Conservation (phyloP, 2,329 filamentous ascomycete genomes). For the Cladosporium sp. region DNA sequence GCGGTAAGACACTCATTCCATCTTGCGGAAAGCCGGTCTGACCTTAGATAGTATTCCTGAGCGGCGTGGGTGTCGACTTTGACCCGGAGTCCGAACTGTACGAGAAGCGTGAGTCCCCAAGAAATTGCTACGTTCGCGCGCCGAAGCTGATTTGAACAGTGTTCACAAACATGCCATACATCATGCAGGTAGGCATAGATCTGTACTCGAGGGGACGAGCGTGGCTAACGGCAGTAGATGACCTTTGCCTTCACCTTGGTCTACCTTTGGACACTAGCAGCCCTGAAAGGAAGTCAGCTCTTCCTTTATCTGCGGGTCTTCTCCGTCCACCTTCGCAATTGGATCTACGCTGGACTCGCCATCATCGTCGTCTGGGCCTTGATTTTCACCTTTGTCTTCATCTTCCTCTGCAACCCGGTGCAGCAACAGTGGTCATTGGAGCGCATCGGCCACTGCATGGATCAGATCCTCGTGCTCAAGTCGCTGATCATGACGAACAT, state of each 20-base stretch:
- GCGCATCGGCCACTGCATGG: slow-evolving; percentile 3
- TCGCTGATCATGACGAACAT: slow-evolving; percentile 4
- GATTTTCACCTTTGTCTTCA: slow-evolving; percentile 6
- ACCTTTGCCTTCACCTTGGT: slow-evolving; percentile 5
- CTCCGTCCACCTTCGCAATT: not conserved
- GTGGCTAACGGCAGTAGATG: not conserved
- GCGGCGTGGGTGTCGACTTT: slow-evolving; percentile 1
- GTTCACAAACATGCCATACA: slow-evolving; percentile 6
- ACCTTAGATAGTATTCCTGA: not conserved
- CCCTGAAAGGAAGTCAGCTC: slow-evolving; percentile 1
- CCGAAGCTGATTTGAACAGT: not conserved
- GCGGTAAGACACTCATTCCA: not conserved
- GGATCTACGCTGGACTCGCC: not conserved
- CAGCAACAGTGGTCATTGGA: slow-evolving; percentile 7
- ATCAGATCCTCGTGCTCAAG: slow-evolving; percentile 6
- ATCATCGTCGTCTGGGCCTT: not conserved
- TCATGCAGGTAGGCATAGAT: slow-evolving; percentile 3
- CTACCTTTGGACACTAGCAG: slow-evolving; percentile 2
- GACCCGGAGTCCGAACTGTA: not conserved
- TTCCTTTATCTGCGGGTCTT: slow-evolving; percentile 7
- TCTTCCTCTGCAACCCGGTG: slow-evolving; percentile 6
- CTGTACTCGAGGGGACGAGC: not conserved
- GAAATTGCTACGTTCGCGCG: not conserved
- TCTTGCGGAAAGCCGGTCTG: not conserved
- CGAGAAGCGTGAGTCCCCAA: not conserved